A percentile compares a stretch with the other conserved stretches of the same genome.
phyloP scores from a whole-genome alignment of 2,329 filamentous ascomycete species.

The Aspergillus alliaceus region DNA sequence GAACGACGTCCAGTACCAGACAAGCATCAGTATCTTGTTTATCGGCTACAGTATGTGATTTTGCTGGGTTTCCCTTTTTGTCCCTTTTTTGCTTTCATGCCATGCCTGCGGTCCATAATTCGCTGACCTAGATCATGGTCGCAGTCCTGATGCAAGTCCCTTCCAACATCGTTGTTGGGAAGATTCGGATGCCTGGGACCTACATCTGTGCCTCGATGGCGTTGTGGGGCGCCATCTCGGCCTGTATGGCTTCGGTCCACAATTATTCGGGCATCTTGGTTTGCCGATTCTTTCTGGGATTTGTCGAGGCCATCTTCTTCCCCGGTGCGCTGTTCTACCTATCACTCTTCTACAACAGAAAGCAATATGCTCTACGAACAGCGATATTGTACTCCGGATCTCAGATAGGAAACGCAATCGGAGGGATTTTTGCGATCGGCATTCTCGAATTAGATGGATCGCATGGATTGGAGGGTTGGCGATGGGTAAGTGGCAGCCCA shows the following conservation, averaged over 20 bases:
- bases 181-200: conserved; percentile 47
- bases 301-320: conserved; percentile 41
- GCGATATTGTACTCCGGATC: conserved; percentile 50
- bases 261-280: conserved; percentile 36
- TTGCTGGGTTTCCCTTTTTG: neutral
- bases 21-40: conserved; percentile 47
- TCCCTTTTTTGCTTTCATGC: neutral
- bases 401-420: conserved; percentile 48
- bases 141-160: conserved; percentile 46
- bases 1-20: conserved; percentile 35
- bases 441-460: conserved; percentile 29
- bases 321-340: conserved; percentile 42
- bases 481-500: neutral
- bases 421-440: conserved; percentile 47
- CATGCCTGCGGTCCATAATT: neutral
- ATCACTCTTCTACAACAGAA: conserved; percentile 51
- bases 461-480: neutral
- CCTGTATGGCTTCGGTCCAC: conserved; percentile 51
- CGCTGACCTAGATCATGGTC: neutral
- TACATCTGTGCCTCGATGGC: conserved; percentile 49
- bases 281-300: conserved; percentile 39
- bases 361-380: conserved; percentile 46
- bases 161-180: conserved; percentile 49
- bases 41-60: conserved; percentile 41
- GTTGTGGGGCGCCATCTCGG: conserved; percentile 63